These are phyloP conservation scores for Lipomyces mesembrius DNA, from an alignment of 805 yeast species.

Conservation along the genomic window DNA sequence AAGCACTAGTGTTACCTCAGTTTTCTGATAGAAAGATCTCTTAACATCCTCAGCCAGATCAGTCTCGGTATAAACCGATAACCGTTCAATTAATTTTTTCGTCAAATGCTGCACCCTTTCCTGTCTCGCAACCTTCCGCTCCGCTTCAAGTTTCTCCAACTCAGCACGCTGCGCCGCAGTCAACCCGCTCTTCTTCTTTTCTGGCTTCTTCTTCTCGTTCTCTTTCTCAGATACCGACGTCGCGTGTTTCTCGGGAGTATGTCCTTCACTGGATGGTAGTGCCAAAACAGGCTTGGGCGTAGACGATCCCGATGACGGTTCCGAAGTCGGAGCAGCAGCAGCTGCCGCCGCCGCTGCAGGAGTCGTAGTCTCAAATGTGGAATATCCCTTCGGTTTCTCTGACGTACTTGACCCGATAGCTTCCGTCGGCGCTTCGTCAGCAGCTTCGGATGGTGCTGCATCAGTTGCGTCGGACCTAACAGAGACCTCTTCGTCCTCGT, in stretches of 20 bases:
- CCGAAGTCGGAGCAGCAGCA: slow-evolving; percentile 8
- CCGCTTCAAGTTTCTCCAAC: slow-evolving; percentile 73
- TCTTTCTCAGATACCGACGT: slow-evolving; percentile 18
- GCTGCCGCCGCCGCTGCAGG: background rate
- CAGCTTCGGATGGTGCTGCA: slow-evolving; percentile 13
- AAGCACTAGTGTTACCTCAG: slow-evolving; percentile 50
- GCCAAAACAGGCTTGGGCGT: slow-evolving; percentile 5
- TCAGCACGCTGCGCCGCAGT: slow-evolving; percentile 55
- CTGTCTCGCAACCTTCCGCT: slow-evolving; percentile 66
- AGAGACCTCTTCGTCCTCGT: slow-evolving; percentile 38
- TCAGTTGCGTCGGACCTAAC: slow-evolving; percentile 14
- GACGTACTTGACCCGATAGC: slow-evolving; percentile 5
- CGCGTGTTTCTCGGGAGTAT: slow-evolving; percentile 25
- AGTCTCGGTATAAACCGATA: slow-evolving; percentile 66
- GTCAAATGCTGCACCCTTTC: slow-evolving; percentile 67
- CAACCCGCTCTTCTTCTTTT: slow-evolving; percentile 45
- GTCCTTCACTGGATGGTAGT: slow-evolving; percentile 4
- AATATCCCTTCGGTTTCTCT: slow-evolving; percentile 10
- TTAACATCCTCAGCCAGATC: slow-evolving; percentile 65
- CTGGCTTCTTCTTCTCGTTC: slow-evolving; percentile 37
- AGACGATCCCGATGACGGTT: background rate
- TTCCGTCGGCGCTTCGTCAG: slow-evolving; percentile 8
- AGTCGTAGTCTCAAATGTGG: slow-evolving; percentile 7
- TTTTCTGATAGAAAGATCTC: slow-evolving; percentile 63
- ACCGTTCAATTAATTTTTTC: slow-evolving; percentile 58